A percentile compares a stretch with the other conserved stretches of the same genome.
Conservation (phyloP, 495 filamentous ascomycete genomes). For the Neurospora discreta region DNA sequence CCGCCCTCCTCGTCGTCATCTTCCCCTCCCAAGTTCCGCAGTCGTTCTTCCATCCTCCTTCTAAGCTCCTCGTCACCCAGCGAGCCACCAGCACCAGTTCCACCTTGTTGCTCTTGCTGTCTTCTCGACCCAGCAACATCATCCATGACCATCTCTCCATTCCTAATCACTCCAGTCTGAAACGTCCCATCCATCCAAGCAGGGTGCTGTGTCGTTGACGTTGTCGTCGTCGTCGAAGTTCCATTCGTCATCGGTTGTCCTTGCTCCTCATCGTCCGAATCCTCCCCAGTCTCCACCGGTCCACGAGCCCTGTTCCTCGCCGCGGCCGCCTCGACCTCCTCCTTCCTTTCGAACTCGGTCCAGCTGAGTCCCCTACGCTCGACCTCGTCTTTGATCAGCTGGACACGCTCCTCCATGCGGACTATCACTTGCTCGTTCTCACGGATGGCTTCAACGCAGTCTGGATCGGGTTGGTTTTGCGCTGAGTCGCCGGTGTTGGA, state of each 20-base stretch:
- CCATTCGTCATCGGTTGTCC: background rate
- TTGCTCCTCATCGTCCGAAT: background rate
- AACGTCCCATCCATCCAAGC: slow-evolving; percentile 47
- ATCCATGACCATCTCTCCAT: slow-evolving; percentile 29
- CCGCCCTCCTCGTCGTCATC: slow-evolving; percentile 42
- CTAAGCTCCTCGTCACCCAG: slow-evolving; percentile 38
- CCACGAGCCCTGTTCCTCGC: background rate
- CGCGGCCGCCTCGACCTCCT: slow-evolving; percentile 19
- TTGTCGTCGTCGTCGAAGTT: background rate
- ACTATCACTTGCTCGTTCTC: slow-evolving; percentile 70
- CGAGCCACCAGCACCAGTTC: slow-evolving; percentile 17
- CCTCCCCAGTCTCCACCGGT: slow-evolving; percentile 7
- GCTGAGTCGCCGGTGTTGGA: slow-evolving; percentile 3
- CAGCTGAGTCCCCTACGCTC: slow-evolving; percentile 63
- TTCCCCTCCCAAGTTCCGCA: slow-evolving; percentile 28
- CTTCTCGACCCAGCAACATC: slow-evolving; percentile 1
- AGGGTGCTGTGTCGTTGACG: slow-evolving; percentile 17
- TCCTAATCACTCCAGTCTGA: slow-evolving; percentile 36
- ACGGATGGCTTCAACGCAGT: slow-evolving; percentile 55
- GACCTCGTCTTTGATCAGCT: slow-evolving; percentile 58
- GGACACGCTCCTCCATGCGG: slow-evolving; percentile 63
- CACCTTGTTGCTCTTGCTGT: background rate
- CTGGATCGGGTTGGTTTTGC: slow-evolving; percentile 39
- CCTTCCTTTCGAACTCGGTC: slow-evolving; percentile 43
- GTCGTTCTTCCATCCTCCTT: slow-evolving; percentile 31